These are phyloP conservation scores for Aspergillus melleus DNA, from an alignment of 2,329 filamentous ascomycete species.

Conservation along the genomic window DNA sequence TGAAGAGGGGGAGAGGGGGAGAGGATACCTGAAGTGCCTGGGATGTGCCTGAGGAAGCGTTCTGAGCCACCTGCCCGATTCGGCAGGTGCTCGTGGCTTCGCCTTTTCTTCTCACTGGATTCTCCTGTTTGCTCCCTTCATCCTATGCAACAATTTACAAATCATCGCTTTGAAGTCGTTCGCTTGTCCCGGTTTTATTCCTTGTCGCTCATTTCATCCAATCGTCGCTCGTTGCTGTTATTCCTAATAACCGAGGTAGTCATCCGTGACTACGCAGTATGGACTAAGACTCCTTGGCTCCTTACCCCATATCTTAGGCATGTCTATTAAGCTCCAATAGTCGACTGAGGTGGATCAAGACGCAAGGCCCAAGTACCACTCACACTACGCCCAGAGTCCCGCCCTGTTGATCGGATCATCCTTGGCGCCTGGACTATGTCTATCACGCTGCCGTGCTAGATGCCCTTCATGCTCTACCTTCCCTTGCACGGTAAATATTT, in stretches of 20 bases:
- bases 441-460: neutral
- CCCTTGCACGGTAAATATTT: slow-evolving; percentile 7
- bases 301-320: neutral
- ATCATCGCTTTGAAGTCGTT: neutral
- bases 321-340: neutral
- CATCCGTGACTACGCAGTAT: neutral
- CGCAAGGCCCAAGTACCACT: neutral
- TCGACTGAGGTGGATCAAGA: neutral
- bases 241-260: neutral
- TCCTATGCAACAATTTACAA: neutral
- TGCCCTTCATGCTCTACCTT: neutral
- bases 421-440: neutral
- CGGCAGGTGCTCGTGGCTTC: neutral
- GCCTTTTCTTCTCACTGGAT: neutral
- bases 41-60: too few relatives aligned
- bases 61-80: neutral
- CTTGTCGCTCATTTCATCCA: neutral
- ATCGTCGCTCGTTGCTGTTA: neutral
- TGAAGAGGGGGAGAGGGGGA: neutral
- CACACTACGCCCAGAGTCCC: neutral
- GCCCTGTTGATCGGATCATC: neutral
- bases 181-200: neutral
- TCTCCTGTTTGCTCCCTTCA: neutral
- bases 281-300: neutral
- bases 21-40: neutral